Evolutionary conservation across 2,329 filamentous ascomycete genomes (phyloP).

Genomic region (Aspergillus tamarii): DNA sequence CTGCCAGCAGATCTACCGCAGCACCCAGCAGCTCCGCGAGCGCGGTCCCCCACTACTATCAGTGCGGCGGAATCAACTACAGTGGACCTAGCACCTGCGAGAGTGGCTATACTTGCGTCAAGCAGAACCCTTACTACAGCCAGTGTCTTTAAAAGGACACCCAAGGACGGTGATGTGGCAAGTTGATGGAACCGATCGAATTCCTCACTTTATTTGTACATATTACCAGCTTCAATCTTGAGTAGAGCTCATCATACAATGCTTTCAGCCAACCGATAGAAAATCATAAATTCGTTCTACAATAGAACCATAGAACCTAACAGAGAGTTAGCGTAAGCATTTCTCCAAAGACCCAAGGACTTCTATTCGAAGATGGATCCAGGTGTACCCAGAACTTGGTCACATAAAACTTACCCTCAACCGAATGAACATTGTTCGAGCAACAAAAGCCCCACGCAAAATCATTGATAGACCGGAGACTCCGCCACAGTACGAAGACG

Average conservation of each 20-base stretch:
- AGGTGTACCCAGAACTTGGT: too few relatives aligned
- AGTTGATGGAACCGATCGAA: background rate
- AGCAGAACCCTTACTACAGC: slow-evolving; percentile 42
- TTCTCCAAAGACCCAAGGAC: too few relatives aligned
- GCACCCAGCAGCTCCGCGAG: slow-evolving; percentile 15
- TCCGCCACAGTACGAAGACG: too few relatives aligned
- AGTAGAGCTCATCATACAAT: background rate
- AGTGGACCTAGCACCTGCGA: slow-evolving; percentile 39
- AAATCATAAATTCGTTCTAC: background rate
- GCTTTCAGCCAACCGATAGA: too few relatives aligned
- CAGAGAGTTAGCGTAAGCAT: background rate
- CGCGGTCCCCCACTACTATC: slow-evolving; percentile 28
- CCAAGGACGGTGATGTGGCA: background rate
- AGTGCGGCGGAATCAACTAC: slow-evolving; percentile 44
- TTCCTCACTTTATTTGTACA: background rate
- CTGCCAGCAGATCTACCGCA: slow-evolving; percentile 1
- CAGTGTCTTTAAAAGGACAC: slow-evolving; percentile 34
- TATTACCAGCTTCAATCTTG: background rate
- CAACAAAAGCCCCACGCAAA: too few relatives aligned
- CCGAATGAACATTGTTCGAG: too few relatives aligned
- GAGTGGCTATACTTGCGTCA: slow-evolving; percentile 36
- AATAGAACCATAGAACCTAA: background rate
- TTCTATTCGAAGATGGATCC: too few relatives aligned
- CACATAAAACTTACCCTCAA: too few relatives aligned
- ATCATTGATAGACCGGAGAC: too few relatives aligned